Evolutionary conservation across 2,329 filamentous ascomycete species (phyloP), one percentile per base, ranked within the genome.

Genomic region (Sclerotinia trifoliorum): DNA sequence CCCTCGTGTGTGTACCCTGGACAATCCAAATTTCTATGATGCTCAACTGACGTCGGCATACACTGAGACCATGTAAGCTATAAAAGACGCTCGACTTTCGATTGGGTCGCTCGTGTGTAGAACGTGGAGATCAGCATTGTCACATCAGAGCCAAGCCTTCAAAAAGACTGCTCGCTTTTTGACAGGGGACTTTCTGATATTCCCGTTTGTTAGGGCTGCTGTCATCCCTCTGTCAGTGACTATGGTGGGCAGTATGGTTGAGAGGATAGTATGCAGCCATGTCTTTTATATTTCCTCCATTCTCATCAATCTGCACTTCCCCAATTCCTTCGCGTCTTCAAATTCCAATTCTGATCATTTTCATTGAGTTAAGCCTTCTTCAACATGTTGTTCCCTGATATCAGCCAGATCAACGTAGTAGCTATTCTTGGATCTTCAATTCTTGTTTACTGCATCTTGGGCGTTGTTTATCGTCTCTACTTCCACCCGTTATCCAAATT

Each of bases 401-500:
- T 51, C 32, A 62, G 60, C 32, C 46, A 49, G 5, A 13, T 62
- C 26, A 49, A 42, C 46, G 60, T 62, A n/a, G 46, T 39, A 39
- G 32, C 49, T 65, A 44, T 65, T 46, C 39, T 54, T 29, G 62
- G 35, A 57, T 35, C 35, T n/a, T 65, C 62, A 10, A 57, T 57
- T 11, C 26, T 64, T 65, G 21, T 55, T 24, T 68, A 64, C 62
- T 52, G 39, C 49, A 65, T 57, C 21, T 51, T 46, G 49, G 58
- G n/a, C 17, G 48, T 48, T 39, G 8, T 69, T 29, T 69, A 62
- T 54, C 56, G 67, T 32, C 48, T 69, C 26, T 69, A 60, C 61
- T 69, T 69, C n/a, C 64, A 67, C 57, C 67, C 32, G 7, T 32
- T 69, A 44, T 56, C 54, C 35, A 46, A 13, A 44, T 67, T 69